Conservation (phyloP, 495 filamentous ascomycete species). For the Penicillium daleae region DNA sequence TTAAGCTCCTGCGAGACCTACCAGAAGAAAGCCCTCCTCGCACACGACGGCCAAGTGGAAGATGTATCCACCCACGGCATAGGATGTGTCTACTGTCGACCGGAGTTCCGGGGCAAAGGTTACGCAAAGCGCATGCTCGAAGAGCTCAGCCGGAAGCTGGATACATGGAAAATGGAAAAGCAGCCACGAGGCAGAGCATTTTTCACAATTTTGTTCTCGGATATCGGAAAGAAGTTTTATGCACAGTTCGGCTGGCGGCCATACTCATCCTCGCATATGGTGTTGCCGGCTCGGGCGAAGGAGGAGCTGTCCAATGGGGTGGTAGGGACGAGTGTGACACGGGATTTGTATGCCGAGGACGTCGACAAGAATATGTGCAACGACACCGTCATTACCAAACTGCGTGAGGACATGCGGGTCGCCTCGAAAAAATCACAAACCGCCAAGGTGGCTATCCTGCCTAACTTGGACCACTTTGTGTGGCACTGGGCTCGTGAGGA, state of each 20-base stretch:
- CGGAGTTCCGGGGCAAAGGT: constrained; percentile 69
- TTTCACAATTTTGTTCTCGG: constrained; percentile 84
- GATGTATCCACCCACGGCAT: constrained; percentile 79
- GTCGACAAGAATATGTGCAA: constrained; percentile 43
- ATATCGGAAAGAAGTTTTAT: constrained; percentile 96
- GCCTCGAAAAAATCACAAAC: constrained; percentile 38
- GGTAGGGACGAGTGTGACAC: constrained; percentile 21
- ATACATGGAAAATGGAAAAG: constrained; percentile 54
- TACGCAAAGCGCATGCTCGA: constrained; percentile 77
- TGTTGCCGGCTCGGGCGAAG: constrained; percentile 53
- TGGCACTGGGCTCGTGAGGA: constrained; percentile 92
- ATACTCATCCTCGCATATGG: constrained; percentile 71
- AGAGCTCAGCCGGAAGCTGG: constrained; percentile 55
- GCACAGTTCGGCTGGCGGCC: constrained; percentile 78
- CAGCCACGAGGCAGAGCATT: constrained; percentile 42
- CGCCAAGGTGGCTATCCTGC: constrained; percentile 66
- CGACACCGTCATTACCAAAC: constrained; percentile 34
- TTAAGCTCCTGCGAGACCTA: constrained; percentile 84
- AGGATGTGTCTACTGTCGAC: constrained; percentile 83
- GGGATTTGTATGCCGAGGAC: constrained; percentile 32
- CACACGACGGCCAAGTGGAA: constrained; percentile 51
- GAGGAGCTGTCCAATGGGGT: constrained; percentile 20
- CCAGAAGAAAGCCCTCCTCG: constrained; percentile 70
- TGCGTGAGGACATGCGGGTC: constrained; percentile 36
- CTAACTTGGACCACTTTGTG: constrained; percentile 69